phyloP scores from a whole-genome alignment of 2,329 filamentous ascomycete genomes.

The Pochonia chlamydosporia region DNA sequence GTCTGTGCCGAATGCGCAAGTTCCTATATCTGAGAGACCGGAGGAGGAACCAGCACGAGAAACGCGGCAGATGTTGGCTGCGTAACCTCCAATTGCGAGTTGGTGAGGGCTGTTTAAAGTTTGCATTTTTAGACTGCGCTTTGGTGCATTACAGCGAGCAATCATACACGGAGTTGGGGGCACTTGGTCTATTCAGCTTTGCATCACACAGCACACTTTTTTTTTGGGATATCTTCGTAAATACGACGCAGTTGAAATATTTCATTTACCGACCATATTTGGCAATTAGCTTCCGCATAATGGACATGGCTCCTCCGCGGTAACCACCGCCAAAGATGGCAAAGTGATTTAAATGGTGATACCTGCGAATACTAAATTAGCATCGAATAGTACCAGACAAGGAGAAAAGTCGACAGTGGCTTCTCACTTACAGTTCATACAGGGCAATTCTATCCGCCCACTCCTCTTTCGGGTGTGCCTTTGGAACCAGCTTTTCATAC shows the following conservation, averaged over 20 bases:
- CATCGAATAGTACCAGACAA: background rate
- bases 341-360: constrained; percentile 87
- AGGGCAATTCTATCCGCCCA: constrained; percentile 77
- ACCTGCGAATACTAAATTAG: constrained; percentile 40
- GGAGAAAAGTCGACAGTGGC: background rate
- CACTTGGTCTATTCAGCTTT: constrained; percentile 8
- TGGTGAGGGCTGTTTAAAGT: background rate
- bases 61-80: constrained; percentile 35
- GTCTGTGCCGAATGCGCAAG: constrained; percentile 25
- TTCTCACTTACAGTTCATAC: constrained; percentile 77
- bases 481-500: constrained; percentile 70
- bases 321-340: constrained; percentile 81
- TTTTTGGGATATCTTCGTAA: background rate
- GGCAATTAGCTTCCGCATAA: constrained; percentile 67
- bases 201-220: background rate
- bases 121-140: constrained; percentile 6
- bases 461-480: constrained; percentile 73
- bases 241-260: background rate
- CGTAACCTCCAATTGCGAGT: constrained; percentile 11
- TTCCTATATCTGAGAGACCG: constrained; percentile 17
- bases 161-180: constrained; percentile 18
- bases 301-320: constrained; percentile 65
- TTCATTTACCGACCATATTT: constrained; percentile 56
- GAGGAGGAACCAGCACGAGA: constrained; percentile 13
- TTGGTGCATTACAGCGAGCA: constrained; percentile 10